Conservation (phyloP, 805 yeast species). For the Kuraishia molischiana region DNA sequence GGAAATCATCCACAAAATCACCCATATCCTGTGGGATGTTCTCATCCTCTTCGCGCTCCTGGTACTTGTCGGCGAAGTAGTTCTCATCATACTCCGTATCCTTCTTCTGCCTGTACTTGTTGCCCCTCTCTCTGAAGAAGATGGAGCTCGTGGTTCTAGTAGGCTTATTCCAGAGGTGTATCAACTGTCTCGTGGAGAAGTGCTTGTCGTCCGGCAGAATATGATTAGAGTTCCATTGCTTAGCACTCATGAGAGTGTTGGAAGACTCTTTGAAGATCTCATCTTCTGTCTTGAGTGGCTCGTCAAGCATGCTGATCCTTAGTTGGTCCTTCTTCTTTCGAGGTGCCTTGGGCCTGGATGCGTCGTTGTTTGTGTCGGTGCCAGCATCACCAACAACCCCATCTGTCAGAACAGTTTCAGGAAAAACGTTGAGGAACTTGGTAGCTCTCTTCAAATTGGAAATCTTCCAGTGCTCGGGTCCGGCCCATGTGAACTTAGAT, state of each 20-base stretch:
- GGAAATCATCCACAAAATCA: constrained; percentile 9
- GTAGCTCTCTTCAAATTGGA: constrained; percentile 28
- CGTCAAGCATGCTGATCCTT: neutral
- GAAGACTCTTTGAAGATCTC: constrained; percentile 17
- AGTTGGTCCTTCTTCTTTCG: neutral
- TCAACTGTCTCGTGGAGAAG: constrained; percentile 37
- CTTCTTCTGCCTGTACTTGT: constrained; percentile 1
- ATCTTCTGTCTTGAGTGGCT: constrained; percentile 6
- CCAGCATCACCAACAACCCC: constrained; percentile 13
- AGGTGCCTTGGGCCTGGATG: neutral
- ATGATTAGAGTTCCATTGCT: constrained; percentile 11
- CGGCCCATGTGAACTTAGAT: constrained; percentile 73
- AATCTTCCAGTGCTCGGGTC: constrained; percentile 90
- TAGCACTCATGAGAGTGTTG: constrained; percentile 14
- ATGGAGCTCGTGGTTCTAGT: constrained; percentile 15
- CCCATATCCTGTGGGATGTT: constrained; percentile 3
- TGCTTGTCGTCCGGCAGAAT: constrained; percentile 39
- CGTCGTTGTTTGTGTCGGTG: constrained; percentile 7
- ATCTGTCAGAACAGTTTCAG: constrained; percentile 8
- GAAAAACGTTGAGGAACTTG: constrained; percentile 3
- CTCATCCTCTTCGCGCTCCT: constrained; percentile 22
- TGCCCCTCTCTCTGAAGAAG: constrained; percentile 11
- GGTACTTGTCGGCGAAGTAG: constrained; percentile 39
- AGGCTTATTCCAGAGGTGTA: constrained; percentile 38
- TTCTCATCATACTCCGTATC: constrained; percentile 29